A percentile compares a stretch with the other conserved stretches of the same genome.
These are phyloP conservation scores for Centrapalus pauciflorus DNA, from an alignment of 129 eudicot species.

Conservation along the genomic window DNA sequence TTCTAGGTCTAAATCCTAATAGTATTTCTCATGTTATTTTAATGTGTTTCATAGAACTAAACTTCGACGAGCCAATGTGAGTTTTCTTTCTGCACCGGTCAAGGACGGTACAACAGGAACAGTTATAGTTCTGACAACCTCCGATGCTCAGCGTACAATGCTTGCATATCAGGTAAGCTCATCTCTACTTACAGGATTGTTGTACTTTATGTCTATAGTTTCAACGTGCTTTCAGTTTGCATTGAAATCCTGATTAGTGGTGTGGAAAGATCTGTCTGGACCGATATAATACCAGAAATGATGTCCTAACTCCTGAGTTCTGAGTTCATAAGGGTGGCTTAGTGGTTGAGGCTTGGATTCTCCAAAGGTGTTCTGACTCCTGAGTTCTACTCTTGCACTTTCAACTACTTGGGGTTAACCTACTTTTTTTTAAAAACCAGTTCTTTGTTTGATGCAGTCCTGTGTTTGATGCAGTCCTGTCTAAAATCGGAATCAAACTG, in stretches of 20 bases:
- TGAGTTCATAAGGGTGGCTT: too few relatives aligned
- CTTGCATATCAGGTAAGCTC: constrained; percentile 86
- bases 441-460: too few relatives aligned
- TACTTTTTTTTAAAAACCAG: too few relatives aligned
- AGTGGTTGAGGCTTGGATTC: too few relatives aligned
- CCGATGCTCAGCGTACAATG: constrained; percentile 99
- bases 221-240: background rate
- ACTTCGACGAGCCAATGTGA: constrained; percentile 85
- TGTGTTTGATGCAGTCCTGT: too few relatives aligned
- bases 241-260: background rate
- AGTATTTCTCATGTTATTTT: background rate
- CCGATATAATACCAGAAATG: too few relatives aligned
- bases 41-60: constrained; percentile 43
- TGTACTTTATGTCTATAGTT: background rate
- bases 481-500: too few relatives aligned
- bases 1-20: background rate
- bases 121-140: constrained; percentile 91
- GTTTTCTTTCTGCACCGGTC: constrained; percentile 87
- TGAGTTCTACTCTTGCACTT: too few relatives aligned
- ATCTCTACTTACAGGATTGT: background rate
- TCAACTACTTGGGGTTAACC: too few relatives aligned
- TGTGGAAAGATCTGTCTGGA: too few relatives aligned
- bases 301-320: too few relatives aligned
- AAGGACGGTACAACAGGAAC: constrained; percentile 98
- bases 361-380: too few relatives aligned